Evolutionary conservation across 768 basidiomycete species (phyloP).

Genomic region (Kwoniella bestiolae): DNA sequence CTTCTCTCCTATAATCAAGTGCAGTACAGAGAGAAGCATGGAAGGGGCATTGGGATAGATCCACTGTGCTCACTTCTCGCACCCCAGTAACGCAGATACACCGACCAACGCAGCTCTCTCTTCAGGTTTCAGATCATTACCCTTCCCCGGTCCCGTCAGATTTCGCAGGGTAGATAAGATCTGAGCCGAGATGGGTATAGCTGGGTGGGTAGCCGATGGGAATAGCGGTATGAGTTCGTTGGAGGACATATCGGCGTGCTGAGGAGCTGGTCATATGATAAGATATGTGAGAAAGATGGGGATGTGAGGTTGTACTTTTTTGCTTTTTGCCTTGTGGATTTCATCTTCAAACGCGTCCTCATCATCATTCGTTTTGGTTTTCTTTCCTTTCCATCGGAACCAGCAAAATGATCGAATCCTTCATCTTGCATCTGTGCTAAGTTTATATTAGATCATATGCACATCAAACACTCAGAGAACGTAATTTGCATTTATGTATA

Average conservation of each 20-base stretch:
- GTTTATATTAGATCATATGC: too few species aligned
- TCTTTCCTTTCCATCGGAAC: neutral
- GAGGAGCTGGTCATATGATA: too few species aligned
- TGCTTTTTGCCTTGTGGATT: neutral
- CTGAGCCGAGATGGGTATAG: constrained; percentile 40
- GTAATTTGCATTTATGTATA: too few species aligned
- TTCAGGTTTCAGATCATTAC: constrained; percentile 47
- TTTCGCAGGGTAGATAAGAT: constrained; percentile 47
- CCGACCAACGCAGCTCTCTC: constrained; percentile 52
- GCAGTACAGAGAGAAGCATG: too few species aligned
- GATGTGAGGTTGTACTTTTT: neutral
- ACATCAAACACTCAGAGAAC: too few species aligned
- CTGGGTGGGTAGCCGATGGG: constrained; percentile 49
- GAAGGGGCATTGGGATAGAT: too few species aligned
- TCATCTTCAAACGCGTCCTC: neutral
- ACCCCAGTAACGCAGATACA: constrained; percentile 48
- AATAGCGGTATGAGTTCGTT: constrained; percentile 46
- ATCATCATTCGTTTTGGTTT: neutral
- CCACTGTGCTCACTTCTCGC: constrained; percentile 41
- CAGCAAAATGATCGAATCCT: too few species aligned
- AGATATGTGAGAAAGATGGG: neutral
- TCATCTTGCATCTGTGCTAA: too few species aligned
- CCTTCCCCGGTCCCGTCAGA: constrained; percentile 48
- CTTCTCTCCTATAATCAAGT: too few species aligned
- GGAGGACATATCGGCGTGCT: constrained; percentile 20